These are phyloP conservation scores for Acidiella bohemica DNA, from an alignment of 495 filamentous ascomycete species.

Conservation along the genomic window DNA sequence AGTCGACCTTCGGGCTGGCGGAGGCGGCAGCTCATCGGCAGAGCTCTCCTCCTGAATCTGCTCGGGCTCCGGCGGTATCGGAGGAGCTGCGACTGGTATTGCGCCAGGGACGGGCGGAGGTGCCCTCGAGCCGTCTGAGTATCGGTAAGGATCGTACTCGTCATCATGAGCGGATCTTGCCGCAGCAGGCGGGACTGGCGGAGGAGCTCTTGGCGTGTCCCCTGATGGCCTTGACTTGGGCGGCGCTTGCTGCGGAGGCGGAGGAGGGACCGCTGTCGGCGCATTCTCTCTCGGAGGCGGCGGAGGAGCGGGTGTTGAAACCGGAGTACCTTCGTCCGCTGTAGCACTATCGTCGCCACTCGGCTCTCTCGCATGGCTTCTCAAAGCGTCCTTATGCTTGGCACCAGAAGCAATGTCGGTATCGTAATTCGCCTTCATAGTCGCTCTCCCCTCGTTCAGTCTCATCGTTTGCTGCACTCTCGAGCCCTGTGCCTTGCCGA, in stretches of 20 bases:
- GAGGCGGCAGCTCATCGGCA: constrained; percentile 26
- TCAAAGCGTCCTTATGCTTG: constrained; percentile 82
- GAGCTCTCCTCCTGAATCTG: constrained; percentile 17
- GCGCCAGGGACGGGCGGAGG: constrained; percentile 18
- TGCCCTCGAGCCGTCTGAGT: constrained; percentile 13
- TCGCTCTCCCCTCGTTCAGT: constrained; percentile 72
- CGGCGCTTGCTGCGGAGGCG: constrained; percentile 21
- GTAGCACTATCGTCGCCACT: constrained; percentile 49
- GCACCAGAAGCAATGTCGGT: constrained; percentile 89
- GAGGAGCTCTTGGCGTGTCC: constrained; percentile 28
- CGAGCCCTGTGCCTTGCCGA: constrained; percentile 32
- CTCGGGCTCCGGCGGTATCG: constrained; percentile 11
- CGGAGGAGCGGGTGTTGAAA: constrained; percentile 27
- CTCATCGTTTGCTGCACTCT: constrained; percentile 28
- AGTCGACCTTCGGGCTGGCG: constrained; percentile 26
- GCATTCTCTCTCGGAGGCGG: constrained; percentile 5
- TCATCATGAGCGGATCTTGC: constrained; percentile 14
- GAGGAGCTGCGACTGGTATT: constrained; percentile 14
- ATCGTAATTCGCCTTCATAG: constrained; percentile 96
- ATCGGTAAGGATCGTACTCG: constrained; percentile 32
- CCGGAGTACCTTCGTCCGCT: constrained; percentile 37
- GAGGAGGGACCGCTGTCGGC: constrained; percentile 28
- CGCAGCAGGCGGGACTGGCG: constrained; percentile 23
- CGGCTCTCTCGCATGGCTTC: constrained; percentile 62
- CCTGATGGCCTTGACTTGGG: constrained; percentile 23